Evolutionary conservation across 306 rosid species (phyloP).

Genomic region (Macrotyloma uniflorum): DNA sequence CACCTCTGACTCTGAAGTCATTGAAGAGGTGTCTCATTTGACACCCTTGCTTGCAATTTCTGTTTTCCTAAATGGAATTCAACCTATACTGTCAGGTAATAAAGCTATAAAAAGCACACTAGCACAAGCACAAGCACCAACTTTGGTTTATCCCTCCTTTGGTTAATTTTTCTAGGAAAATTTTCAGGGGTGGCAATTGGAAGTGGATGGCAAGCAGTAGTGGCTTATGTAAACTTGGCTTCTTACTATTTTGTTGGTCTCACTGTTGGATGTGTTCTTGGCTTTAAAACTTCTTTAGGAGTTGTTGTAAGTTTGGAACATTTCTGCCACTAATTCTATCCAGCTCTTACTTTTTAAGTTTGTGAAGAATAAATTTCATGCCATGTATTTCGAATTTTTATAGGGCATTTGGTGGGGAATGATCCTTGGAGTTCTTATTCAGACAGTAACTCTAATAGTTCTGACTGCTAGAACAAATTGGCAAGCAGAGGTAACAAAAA

Average conservation of each 20-base stretch:
- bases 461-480: slow-evolving; percentile 71
- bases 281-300: slow-evolving; percentile 59
- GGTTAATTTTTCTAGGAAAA: neutral
- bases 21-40: slow-evolving; percentile 56
- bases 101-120: neutral
- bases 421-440: slow-evolving; percentile 75
- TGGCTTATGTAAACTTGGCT: slow-evolving; percentile 68
- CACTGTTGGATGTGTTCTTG: slow-evolving; percentile 72
- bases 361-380: neutral
- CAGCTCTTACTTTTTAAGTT: neutral
- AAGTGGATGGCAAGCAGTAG: slow-evolving; percentile 79
- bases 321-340: neutral
- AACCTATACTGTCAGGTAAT: slow-evolving; percentile 45
- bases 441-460: slow-evolving; percentile 59
- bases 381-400: neutral
- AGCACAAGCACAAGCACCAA: neutral
- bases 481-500: slow-evolving; percentile 57
- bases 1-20: slow-evolving; percentile 58
- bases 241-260: slow-evolving; percentile 65
- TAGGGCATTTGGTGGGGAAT: slow-evolving; percentile 86
- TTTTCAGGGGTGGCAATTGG: slow-evolving; percentile 76
- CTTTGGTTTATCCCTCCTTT: neutral
- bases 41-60: slow-evolving; percentile 74
- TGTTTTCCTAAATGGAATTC: slow-evolving; percentile 72
- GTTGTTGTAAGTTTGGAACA: slow-evolving; percentile 55